These are phyloP conservation scores for Colletotrichum tamarilloi DNA, from an alignment of 2,329 filamentous ascomycete genomes.

Conservation along the genomic window DNA sequence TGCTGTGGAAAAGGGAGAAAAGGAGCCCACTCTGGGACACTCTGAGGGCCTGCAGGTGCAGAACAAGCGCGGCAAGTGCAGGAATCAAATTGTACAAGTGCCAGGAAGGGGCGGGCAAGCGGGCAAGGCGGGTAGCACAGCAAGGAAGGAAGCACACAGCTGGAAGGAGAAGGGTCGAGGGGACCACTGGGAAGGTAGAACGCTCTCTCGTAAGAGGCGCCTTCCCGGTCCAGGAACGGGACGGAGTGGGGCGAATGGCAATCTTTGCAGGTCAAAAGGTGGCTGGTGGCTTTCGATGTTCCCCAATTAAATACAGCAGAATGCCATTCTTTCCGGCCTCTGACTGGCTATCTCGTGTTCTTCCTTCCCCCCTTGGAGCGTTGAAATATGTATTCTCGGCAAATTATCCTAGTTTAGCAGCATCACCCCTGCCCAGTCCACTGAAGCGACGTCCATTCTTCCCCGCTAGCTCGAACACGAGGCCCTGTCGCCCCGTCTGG, in stretches of 20 bases:
- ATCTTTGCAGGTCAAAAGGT: neutral
- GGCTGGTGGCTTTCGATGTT: neutral
- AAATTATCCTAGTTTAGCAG: slow-evolving; percentile 39
- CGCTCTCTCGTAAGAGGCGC: slow-evolving; percentile 1
- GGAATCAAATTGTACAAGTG: neutral
- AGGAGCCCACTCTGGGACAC: slow-evolving; percentile 12
- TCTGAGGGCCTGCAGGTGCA: neutral
- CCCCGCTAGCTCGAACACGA: slow-evolving; percentile 22
- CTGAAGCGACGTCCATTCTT: slow-evolving; percentile 13
- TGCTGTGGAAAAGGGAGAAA: slow-evolving; percentile 41
- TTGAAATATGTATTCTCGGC: slow-evolving; percentile 31
- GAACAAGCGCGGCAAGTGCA: neutral
- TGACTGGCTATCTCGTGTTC: slow-evolving; percentile 20
- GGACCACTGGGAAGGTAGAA: no score
- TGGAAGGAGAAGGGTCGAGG: no score
- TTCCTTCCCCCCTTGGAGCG: neutral
- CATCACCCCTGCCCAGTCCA: slow-evolving; percentile 13
- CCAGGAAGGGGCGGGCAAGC: slow-evolving; percentile 8
- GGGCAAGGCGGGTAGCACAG: neutral
- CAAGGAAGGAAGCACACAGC: neutral
- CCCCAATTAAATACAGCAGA: slow-evolving; percentile 13
- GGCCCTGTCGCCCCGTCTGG: slow-evolving; percentile 21
- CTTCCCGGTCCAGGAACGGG: slow-evolving; percentile 16
- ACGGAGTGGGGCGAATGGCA: slow-evolving; percentile 15
- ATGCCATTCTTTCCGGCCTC: neutral